Conservation (phyloP, 2,329 filamentous ascomycete species). For the Malbranchea cinnamomea region DNA sequence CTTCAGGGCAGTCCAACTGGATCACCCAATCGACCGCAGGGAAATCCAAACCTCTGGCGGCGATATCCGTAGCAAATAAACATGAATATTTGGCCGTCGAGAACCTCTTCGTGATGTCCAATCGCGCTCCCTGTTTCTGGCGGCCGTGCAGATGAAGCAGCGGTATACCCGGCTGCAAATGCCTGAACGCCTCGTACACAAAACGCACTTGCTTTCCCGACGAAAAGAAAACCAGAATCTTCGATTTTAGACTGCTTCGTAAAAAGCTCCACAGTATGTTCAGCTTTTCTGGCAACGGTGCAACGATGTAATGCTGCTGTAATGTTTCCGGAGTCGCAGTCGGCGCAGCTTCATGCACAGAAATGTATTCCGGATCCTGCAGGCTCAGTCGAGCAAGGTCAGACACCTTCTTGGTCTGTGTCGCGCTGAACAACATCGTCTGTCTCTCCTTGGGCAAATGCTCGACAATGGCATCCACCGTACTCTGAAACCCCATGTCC, state of each 20-base stretch:
- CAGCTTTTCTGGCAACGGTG: conserved; percentile 73
- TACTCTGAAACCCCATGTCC: conserved; percentile 90
- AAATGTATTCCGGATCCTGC: conserved; percentile 83
- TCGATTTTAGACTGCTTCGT: conserved; percentile 75
- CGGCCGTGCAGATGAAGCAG: conserved; percentile 84
- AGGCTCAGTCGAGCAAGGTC: conserved; percentile 81
- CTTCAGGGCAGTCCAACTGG: conserved; percentile 94
- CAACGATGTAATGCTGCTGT: conserved; percentile 82
- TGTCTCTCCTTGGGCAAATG: conserved; percentile 76
- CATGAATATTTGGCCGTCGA: conserved; percentile 68
- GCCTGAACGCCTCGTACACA: conserved; percentile 82
- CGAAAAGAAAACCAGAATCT: conserved; percentile 89
- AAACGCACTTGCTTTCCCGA: conserved; percentile 95
- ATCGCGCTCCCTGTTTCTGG: conserved; percentile 76
- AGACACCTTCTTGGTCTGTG: conserved; percentile 85
- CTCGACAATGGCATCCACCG: conserved; percentile 82
- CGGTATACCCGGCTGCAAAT: conserved; percentile 86
- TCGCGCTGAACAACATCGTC: conserved; percentile 89
- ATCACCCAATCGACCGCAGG: conserved; percentile 97
- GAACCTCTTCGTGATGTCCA: conserved; percentile 80
- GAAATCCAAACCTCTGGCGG: conserved; percentile 87
- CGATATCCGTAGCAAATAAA: conserved; percentile 89
- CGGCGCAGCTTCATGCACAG: conserved; percentile 71
- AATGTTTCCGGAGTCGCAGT: conserved; percentile 69
- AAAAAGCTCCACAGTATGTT: conserved; percentile 90